Evolutionary conservation across 345 rosid genomes (phyloP).

Genomic region (Eucalyptus polybractea): DNA sequence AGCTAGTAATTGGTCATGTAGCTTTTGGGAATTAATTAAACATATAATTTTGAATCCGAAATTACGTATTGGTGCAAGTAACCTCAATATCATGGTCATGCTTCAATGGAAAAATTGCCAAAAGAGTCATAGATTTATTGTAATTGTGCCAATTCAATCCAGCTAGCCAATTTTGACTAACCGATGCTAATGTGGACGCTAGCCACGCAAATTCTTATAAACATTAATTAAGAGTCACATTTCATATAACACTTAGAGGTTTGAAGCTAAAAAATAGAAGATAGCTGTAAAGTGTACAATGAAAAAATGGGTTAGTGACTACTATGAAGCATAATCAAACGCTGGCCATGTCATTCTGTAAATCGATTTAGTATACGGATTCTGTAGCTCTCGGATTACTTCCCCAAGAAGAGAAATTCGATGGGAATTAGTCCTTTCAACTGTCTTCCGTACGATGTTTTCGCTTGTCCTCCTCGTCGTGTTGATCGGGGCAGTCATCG

Average conservation of each 20-base stretch:
- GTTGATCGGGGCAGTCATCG: not conserved
- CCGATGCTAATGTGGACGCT: fast-evolving
- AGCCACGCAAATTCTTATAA: fast-evolving
- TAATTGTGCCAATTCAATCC: fast-evolving
- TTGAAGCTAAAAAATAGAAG: not conserved
- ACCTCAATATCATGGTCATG: too few relatives aligned
- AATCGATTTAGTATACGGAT: not conserved
- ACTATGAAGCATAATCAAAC: not conserved
- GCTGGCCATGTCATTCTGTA: not conserved
- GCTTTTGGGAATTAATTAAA: too few relatives aligned
- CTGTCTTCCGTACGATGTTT: not conserved
- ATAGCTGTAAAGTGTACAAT: not conserved
- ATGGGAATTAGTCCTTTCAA: not conserved
- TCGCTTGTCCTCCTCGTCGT: not conserved
- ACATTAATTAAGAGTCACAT: not conserved
- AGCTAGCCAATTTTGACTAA: fast-evolving
- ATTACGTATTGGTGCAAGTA: too few relatives aligned
- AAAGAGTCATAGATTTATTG: too few relatives aligned
- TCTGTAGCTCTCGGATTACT: not conserved
- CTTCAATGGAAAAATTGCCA: fast-evolving
- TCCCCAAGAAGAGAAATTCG: not conserved
- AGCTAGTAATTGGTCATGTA: too few relatives aligned
- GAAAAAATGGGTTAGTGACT: too few relatives aligned
- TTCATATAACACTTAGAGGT: not conserved
- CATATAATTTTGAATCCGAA: too few relatives aligned